These are phyloP conservation scores for Furcasterigmium sp. DNA, from an alignment of 2,329 filamentous ascomycete genomes.

Conservation along the genomic window DNA sequence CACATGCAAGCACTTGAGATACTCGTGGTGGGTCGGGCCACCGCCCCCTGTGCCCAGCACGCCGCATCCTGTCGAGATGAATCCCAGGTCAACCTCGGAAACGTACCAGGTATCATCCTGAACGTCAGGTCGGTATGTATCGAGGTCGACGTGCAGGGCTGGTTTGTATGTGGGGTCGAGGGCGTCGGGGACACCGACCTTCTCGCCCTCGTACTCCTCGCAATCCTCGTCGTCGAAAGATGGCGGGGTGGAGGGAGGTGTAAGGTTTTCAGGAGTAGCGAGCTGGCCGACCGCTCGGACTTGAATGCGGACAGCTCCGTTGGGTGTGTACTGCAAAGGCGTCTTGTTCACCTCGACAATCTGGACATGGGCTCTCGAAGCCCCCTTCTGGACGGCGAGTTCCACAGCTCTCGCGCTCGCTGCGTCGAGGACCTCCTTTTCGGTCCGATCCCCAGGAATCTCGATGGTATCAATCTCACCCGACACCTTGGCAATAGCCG, in stretches of 20 bases:
- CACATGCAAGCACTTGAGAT: no score
- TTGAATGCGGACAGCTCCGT: conserved; percentile 26
- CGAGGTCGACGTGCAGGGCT: conserved; percentile 21
- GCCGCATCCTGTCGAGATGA: conserved; percentile 28
- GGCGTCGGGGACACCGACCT: conserved; percentile 20
- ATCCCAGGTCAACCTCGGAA: conserved; percentile 27
- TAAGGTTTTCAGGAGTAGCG: conserved; percentile 18
- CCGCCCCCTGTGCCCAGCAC: conserved; percentile 30
- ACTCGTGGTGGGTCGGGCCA: conserved; percentile 24
- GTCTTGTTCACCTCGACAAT: conserved; percentile 41
- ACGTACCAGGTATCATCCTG: conserved; percentile 25
- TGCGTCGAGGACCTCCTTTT: conserved; percentile 30
- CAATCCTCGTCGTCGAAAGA: conserved; percentile 1
- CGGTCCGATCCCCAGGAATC: conserved; percentile 31
- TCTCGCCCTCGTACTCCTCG: conserved; percentile 14
- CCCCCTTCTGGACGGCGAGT: conserved; percentile 39
- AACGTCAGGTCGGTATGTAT: conserved; percentile 23
- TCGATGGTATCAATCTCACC: conserved; percentile 48
- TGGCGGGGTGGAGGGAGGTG: neutral
- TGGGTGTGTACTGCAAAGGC: conserved; percentile 28
- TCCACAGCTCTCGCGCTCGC: conserved; percentile 36
- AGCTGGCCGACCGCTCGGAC: conserved; percentile 27
- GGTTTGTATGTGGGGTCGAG: conserved; percentile 22
- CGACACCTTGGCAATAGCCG: conserved; percentile 51
- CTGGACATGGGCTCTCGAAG: conserved; percentile 31